Percentiles rank a stretch among this genome's conserved stretches.
Evolutionary conservation across 2,329 filamentous ascomycete genomes (phyloP).

Genomic region (Ophioceras dolichostomum): DNA sequence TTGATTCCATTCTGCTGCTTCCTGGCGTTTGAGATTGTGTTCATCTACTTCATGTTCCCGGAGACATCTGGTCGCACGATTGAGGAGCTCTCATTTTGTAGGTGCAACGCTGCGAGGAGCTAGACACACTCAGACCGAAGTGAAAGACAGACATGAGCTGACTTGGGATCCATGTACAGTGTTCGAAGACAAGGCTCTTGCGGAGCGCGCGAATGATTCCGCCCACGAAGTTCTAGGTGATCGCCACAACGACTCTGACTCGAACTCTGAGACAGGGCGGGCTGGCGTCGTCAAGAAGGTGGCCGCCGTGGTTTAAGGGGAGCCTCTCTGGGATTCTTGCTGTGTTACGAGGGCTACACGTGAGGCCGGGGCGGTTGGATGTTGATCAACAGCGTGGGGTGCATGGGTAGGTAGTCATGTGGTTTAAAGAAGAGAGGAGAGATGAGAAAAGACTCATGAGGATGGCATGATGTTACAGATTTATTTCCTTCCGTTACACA

Average conservation of each 20-base stretch:
- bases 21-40: slow-evolving; percentile 12
- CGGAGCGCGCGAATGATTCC: neutral
- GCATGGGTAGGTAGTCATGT: no score
- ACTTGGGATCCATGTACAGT: neutral
- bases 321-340: no score
- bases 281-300: no score
- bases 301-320: no score
- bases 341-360: no score
- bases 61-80: slow-evolving; percentile 12
- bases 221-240: neutral
- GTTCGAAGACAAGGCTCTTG: neutral
- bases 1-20: slow-evolving; percentile 19
- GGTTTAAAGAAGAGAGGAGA: no score
- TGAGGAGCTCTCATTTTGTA: slow-evolving; percentile 12
- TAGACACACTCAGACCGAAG: slow-evolving; percentile 2
- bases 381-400: no score
- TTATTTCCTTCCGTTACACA: no score
- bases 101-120: slow-evolving; percentile 8
- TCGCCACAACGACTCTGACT: neutral
- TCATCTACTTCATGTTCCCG: slow-evolving; percentile 12
- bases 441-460: no score
- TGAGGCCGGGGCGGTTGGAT: no score
- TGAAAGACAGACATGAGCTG: neutral
- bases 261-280: no score
- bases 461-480: no score